Percentiles rank a stretch among this genome's conserved stretches.
Conservation (phyloP, 352 stramenopile genomes). For the Globisporangium paddicum region DNA sequence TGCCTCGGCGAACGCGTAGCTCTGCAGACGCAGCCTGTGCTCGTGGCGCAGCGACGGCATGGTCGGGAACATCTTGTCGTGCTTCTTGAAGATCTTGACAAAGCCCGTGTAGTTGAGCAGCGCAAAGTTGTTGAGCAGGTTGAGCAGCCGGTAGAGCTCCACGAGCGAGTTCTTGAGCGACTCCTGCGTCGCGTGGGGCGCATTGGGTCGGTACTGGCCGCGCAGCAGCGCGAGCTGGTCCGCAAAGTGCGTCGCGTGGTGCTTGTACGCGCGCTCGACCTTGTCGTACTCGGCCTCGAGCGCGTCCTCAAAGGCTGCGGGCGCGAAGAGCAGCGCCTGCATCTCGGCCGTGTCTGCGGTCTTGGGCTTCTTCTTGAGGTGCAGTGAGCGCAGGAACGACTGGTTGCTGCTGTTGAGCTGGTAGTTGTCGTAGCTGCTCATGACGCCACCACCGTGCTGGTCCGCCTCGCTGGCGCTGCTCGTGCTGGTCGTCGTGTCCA, state of each 20-base stretch:
- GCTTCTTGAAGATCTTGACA: constrained; percentile 97
- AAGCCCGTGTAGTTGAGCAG: constrained; percentile 98
- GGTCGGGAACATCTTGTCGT: constrained; percentile 89
- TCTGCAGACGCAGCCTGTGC: constrained; percentile 46
- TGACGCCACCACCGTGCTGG: neutral
- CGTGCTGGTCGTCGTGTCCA: constrained; percentile 12
- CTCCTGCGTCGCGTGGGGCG: constrained; percentile 63
- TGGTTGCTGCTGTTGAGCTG: constrained; percentile 3
- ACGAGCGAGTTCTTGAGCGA: constrained; percentile 92
- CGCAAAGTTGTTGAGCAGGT: constrained; percentile 95
- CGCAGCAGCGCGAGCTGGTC: constrained; percentile 85
- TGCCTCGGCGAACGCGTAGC: constrained; percentile 57
- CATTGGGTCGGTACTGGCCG: constrained; percentile 48
- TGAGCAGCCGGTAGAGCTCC: constrained; percentile 91
- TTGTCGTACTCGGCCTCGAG: constrained; percentile 83
- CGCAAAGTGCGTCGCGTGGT: constrained; percentile 77
- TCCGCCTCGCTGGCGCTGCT: constrained; percentile 19
- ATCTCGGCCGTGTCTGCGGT: constrained; percentile 20
- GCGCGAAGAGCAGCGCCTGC: constrained; percentile 24
- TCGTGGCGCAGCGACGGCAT: constrained; percentile 28
- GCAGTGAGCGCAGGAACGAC: constrained; percentile 5
- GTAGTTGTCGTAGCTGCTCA: constrained; percentile 17
- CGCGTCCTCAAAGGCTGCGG: constrained; percentile 76
- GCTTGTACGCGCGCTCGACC: constrained; percentile 90
- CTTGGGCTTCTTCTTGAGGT: constrained; percentile 4